Evolutionary conservation across 371 early-diverging fungal genomes (phyloP).

Genomic region (Catenaria anguillulae): DNA sequence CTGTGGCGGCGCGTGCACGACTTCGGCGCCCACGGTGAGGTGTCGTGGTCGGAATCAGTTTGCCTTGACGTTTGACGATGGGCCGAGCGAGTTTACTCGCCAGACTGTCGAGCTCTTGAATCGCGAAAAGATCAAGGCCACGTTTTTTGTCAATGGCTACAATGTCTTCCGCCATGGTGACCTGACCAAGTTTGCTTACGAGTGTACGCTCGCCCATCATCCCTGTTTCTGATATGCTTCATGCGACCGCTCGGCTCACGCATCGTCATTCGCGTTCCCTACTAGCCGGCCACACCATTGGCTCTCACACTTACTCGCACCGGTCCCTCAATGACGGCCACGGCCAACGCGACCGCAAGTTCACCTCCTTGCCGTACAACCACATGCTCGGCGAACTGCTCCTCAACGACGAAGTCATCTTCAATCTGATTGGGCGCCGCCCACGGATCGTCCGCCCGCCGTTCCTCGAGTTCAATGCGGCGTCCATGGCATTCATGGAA

Average conservation of each 20-base stretch:
- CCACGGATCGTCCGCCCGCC: slow-evolving; percentile 4
- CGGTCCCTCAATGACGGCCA: neutral
- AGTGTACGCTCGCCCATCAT: too few relatives aligned
- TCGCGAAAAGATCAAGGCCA: slow-evolving; percentile 30
- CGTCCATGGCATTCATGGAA: neutral
- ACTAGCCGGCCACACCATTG: neutral
- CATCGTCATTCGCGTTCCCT: too few relatives aligned
- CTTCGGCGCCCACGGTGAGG: neutral
- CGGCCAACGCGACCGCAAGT: neutral
- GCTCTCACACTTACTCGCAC: slow-evolving; percentile 2
- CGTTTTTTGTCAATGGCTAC: slow-evolving; percentile 54
- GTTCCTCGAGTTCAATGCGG: neutral
- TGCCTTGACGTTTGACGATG: slow-evolving; percentile 51
- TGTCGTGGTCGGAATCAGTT: slow-evolving; percentile 9
- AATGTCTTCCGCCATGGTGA: too few relatives aligned
- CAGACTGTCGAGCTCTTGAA: slow-evolving; percentile 33
- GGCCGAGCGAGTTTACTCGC: slow-evolving; percentile 28
- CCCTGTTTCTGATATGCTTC: too few relatives aligned
- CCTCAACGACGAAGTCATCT: neutral
- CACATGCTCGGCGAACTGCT: neutral
- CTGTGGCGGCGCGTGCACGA: neutral
- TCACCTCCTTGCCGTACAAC: neutral
- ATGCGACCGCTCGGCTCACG: too few relatives aligned
- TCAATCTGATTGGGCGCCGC: neutral
- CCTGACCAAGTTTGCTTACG: too few relatives aligned